A percentile compares a stretch with the other conserved stretches of the same genome.
These are phyloP conservation scores for Hyphopichia wangnamkhiaoensis DNA, from an alignment of 1,139 yeast genomes.

Conservation along the genomic window DNA sequence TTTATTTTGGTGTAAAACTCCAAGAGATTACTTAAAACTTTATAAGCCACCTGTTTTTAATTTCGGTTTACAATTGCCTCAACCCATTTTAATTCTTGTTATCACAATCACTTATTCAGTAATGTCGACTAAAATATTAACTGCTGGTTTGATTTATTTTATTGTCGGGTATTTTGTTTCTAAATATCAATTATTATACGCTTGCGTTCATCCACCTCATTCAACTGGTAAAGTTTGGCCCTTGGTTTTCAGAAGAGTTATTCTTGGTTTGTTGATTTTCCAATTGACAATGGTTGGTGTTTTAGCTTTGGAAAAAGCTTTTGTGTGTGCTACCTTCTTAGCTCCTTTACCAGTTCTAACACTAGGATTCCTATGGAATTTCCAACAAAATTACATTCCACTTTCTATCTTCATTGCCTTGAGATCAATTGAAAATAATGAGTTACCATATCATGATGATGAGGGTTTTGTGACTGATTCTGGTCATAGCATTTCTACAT, in stretches of 20 bases:
- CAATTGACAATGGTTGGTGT: conserved; percentile 94
- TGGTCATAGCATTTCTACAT: conserved; percentile 4
- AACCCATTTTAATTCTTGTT: conserved; percentile 61
- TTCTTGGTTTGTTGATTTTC: conserved; percentile 60
- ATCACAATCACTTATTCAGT: conserved; percentile 64
- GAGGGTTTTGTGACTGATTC: conserved; percentile 12
- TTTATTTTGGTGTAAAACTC: conserved; percentile 53
- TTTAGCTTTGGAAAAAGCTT: conserved; percentile 76
- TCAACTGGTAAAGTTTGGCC: conserved; percentile 76
- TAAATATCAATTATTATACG: conserved; percentile 64
- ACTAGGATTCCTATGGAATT: conserved; percentile 70
- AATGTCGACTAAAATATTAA: conserved; percentile 62
- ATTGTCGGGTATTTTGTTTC: conserved; percentile 63
- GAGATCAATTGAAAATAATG: conserved; percentile 42
- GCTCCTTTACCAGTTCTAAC: conserved; percentile 77
- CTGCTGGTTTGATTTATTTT: conserved; percentile 66
- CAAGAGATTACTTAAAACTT: conserved; percentile 46
- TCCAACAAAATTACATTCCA: conserved; percentile 79
- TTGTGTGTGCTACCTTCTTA: conserved; percentile 66
- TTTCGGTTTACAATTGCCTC: conserved; percentile 66
- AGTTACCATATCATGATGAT: conserved; percentile 18
- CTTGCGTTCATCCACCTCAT: conserved; percentile 71
- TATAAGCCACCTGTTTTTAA: conserved; percentile 67
- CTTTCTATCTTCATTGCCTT: conserved; percentile 83
- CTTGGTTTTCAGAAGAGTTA: conserved; percentile 57